Conservation (phyloP, 345 rosid species). For the Alliaria petiolata region DNA sequence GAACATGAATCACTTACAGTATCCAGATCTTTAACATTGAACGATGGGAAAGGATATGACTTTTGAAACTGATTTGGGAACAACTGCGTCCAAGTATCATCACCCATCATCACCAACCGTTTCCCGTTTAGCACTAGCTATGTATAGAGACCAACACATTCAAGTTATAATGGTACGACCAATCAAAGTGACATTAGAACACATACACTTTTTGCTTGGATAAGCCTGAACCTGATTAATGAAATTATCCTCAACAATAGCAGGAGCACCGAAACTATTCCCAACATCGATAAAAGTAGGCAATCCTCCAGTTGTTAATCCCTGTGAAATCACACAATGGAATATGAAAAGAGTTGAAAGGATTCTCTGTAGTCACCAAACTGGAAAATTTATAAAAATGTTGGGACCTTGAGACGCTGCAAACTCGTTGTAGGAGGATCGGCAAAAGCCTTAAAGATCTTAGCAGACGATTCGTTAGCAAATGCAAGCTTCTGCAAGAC, state of each 20-base stretch:
- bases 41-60: conserved; percentile 92
- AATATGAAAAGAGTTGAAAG: neutral
- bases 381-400: neutral
- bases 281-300: conserved; percentile 95
- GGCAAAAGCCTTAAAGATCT: conserved; percentile 89
- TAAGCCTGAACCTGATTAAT: conserved; percentile 54
- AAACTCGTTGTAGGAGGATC: conserved; percentile 97
- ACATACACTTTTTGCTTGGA: neutral
- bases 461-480: conserved; percentile 54
- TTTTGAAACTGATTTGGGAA: conserved; percentile 82
- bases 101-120: conserved; percentile 91
- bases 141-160: neutral
- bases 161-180: neutral
- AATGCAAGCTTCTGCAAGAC: conserved; percentile 68
- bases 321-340: conserved; percentile 40
- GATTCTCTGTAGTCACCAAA: neutral
- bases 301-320: conserved; percentile 89
- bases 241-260: conserved; percentile 83
- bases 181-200: neutral
- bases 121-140: conserved; percentile 80
- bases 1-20: conserved; percentile 46
- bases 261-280: conserved; percentile 94
- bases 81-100: conserved; percentile 88
- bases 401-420: conserved; percentile 75
- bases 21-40: conserved; percentile 89